Evolutionary conservation across 2,329 filamentous ascomycete genomes (phyloP), one percentile per base, ranked within the genome.

Genomic region (Helotiales sp.): DNA sequence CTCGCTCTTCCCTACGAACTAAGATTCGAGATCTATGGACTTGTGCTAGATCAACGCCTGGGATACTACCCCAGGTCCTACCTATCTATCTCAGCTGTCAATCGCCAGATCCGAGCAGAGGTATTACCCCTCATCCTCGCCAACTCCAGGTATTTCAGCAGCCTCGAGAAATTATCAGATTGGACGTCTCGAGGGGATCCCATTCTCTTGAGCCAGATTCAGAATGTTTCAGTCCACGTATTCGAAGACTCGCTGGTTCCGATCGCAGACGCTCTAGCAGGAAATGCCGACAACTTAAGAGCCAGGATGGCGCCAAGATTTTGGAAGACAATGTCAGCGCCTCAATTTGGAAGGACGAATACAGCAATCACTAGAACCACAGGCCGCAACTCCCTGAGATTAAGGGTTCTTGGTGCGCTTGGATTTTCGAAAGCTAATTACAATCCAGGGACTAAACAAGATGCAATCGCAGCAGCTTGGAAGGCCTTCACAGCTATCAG

Each of bases 1-100:
- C 55, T 58, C 29, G 36, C 29, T 17, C 40, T 59, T n/a, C 49
- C 57, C 22, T 17, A 50, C 15, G 57, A 59, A 36, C 12, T 54
- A n/a, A 53, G 57, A 1, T 44, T 56, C 19, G 33, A 53, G 15
- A 59, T 56, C 10, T 56, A 59, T 36, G 44, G n/a, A 25, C 40
- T 47, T 10, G 50, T 24, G 15, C 51, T 58, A 3, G 44, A 58
- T 22, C 44, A 44, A 54, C 24, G 34, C 25, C 24, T 51, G 12
- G 44, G 42, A 19, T 54, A 51, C 22, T 22, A 22, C 19, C 36
- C 36, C 13, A n/a, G 12, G n/a, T 17, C 3, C 7, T 54, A 44
- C 19, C 44, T 54, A 9, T 49, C 34, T 13, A 58, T 58, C 17
- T 42, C 55, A 24, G 13, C 36, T 7, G 53, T 55, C 9, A 54